A percentile compares a stretch with the other conserved stretches of the same genome.
Evolutionary conservation across 1,284 basidiomycete genomes (phyloP).

Genomic region (Rhodotorula sp.): DNA sequence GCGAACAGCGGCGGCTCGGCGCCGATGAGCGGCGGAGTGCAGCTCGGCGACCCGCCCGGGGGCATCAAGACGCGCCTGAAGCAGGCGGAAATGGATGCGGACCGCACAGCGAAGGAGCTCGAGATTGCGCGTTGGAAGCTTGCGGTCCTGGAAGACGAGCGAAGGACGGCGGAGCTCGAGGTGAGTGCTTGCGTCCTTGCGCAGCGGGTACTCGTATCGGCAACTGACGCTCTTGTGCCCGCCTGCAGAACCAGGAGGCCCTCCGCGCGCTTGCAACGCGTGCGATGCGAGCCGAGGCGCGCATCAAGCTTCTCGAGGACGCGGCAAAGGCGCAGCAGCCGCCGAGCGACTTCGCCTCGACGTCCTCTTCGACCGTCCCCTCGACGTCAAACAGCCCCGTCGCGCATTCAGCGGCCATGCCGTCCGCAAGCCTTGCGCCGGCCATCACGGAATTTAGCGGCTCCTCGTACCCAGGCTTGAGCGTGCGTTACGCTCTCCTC

Average conservation of each 20-base stretch:
- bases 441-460: background rate
- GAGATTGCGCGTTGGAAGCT: constrained; percentile 42
- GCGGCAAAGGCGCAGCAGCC: background rate
- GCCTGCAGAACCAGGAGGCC: constrained; percentile 35
- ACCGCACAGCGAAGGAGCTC: constrained; percentile 34
- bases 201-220: background rate
- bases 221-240: background rate
- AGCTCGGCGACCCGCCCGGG: constrained; percentile 4
- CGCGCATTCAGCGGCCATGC: background rate
- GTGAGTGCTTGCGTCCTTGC: constrained; percentile 9
- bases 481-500: background rate
- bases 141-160: constrained; percentile 34
- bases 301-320: constrained; percentile 35
- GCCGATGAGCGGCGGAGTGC: background rate
- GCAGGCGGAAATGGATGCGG: constrained; percentile 30
- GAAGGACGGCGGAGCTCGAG: constrained; percentile 25
- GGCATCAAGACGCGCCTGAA: constrained; percentile 22
- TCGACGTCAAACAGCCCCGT: background rate
- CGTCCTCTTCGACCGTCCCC: background rate
- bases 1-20: background rate
- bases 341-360: background rate
- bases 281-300: constrained; percentile 39
- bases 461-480: background rate
- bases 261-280: constrained; percentile 36
- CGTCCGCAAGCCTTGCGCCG: background rate